A percentile compares a stretch with the other conserved stretches of the same genome.
Evolutionary conservation across 164 flowering plant genomes (phyloP).

Genomic region (Kalanchoe fedtschenkoi): DNA sequence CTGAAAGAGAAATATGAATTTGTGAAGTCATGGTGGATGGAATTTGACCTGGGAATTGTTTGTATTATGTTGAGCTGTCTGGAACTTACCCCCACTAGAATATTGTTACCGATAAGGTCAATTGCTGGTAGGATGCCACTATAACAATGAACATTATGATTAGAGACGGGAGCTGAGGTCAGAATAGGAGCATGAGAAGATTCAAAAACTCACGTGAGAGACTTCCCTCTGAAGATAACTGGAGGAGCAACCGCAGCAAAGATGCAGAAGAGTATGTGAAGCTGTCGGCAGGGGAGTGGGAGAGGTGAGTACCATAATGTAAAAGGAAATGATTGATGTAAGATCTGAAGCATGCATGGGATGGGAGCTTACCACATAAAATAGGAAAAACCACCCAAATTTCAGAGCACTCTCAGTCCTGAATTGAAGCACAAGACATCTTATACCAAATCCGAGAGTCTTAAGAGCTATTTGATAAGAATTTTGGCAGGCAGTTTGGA

Average conservation of each 20-base stretch:
- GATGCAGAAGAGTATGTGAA: conserved; percentile 55
- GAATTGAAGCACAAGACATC: conserved; percentile 12
- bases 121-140: conserved; percentile 56
- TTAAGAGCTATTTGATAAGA: background rate
- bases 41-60: background rate
- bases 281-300: conserved; percentile 21
- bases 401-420: conserved; percentile 73
- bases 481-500: background rate
- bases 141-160: too few relatives aligned
- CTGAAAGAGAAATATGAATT: conserved; percentile 26
- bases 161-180: background rate
- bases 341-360: background rate
- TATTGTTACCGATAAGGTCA: conserved; percentile 38
- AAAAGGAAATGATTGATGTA: background rate
- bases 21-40: background rate
- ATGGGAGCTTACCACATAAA: conserved; percentile 37
- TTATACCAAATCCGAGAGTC: background rate
- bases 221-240: conserved; percentile 51
- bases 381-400: conserved; percentile 61
- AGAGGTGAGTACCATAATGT: conserved; percentile 1
- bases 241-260: conserved; percentile 68
- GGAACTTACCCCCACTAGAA: conserved; percentile 78
- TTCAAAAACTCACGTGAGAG: conserved; percentile 45
- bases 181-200: background rate
- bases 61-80: background rate